phyloP scores from a whole-genome alignment of 1,284 basidiomycete genomes.

The Heterobasidion parviporum region DNA sequence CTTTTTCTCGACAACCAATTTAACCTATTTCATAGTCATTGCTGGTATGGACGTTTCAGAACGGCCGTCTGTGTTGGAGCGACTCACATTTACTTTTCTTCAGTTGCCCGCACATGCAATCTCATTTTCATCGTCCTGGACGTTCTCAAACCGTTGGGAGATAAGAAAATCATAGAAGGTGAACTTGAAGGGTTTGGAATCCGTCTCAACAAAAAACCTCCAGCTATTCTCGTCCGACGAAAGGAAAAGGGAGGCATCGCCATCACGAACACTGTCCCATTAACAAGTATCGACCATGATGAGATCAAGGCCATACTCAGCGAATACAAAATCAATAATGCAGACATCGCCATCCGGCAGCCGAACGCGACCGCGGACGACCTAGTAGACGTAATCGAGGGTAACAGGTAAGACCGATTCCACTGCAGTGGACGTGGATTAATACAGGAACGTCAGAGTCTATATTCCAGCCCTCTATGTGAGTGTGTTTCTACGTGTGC shows the following conservation, averaged over 20 bases:
- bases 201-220: slow-evolving; percentile 92
- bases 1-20: slow-evolving; percentile 3
- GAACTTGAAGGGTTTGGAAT: slow-evolving; percentile 98
- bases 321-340: slow-evolving; percentile 88
- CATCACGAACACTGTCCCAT: slow-evolving; percentile 92
- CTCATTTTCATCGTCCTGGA: slow-evolving; percentile 99
- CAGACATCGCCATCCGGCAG: slow-evolving; percentile 92
- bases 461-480: slow-evolving; percentile 92
- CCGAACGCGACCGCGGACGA: slow-evolving; percentile 94
- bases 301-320: slow-evolving; percentile 95
- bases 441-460: slow-evolving; percentile 45
- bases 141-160: slow-evolving; percentile 92
- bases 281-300: slow-evolving; percentile 94
- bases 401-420: slow-evolving; percentile 54
- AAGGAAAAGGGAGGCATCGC: slow-evolving; percentile 95
- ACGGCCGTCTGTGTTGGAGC: not conserved
- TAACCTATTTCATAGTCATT: slow-evolving; percentile 41
- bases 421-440: not conserved
- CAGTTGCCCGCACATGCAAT: slow-evolving; percentile 95
- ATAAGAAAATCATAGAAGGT: slow-evolving; percentile 86
- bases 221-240: slow-evolving; percentile 81
- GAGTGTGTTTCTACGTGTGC: slow-evolving; percentile 19
- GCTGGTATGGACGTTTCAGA: slow-evolving; percentile 54
- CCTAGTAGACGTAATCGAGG: slow-evolving; percentile 94
- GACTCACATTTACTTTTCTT: slow-evolving; percentile 6